A percentile compares a stretch with the other conserved stretches of the same genome.
These are phyloP conservation scores for Zygosaccharomyces sapae DNA, from an alignment of 1,139 yeast species.

Conservation along the genomic window DNA sequence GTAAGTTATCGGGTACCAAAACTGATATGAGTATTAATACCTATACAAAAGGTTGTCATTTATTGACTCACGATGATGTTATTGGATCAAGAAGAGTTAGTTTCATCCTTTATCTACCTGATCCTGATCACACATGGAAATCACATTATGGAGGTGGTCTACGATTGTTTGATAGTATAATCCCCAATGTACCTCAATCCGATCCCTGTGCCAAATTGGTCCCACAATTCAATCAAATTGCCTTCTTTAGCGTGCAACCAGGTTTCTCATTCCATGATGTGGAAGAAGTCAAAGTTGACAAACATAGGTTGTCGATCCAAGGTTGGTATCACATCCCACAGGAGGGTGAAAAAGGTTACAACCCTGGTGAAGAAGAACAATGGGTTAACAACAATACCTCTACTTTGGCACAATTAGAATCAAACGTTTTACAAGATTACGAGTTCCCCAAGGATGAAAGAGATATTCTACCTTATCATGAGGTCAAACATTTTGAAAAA, in stretches of 20 bases:
- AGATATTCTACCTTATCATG: slow-evolving; percentile 32
- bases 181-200: slow-evolving; percentile 83
- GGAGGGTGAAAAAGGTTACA: slow-evolving; percentile 78
- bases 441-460: slow-evolving; percentile 66
- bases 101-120: slow-evolving; percentile 86
- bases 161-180: slow-evolving; percentile 78
- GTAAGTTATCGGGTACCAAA: slow-evolving; percentile 80
- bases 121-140: slow-evolving; percentile 86
- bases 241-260: slow-evolving; percentile 93
- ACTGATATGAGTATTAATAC: slow-evolving; percentile 92
- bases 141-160: slow-evolving; percentile 88
- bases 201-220: slow-evolving; percentile 68
- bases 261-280: slow-evolving; percentile 97
- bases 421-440: slow-evolving; percentile 69
- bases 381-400: slow-evolving; percentile 62
- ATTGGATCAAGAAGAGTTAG: slow-evolving; percentile 93
- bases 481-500: slow-evolving; percentile 30
- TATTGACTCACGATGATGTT: slow-evolving; percentile 96
- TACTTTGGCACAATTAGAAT: slow-evolving; percentile 75
- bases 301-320: slow-evolving; percentile 84
- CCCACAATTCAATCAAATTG: slow-evolving; percentile 94
- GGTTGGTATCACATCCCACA: slow-evolving; percentile 99
- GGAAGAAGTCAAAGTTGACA: slow-evolving; percentile 89
- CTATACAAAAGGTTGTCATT: slow-evolving; percentile 88
- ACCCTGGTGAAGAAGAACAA: slow-evolving; percentile 72